Base-by-base conservation (phyloP, 202 grass and related monocot species). In the Saccharum hybrid region DNA sequence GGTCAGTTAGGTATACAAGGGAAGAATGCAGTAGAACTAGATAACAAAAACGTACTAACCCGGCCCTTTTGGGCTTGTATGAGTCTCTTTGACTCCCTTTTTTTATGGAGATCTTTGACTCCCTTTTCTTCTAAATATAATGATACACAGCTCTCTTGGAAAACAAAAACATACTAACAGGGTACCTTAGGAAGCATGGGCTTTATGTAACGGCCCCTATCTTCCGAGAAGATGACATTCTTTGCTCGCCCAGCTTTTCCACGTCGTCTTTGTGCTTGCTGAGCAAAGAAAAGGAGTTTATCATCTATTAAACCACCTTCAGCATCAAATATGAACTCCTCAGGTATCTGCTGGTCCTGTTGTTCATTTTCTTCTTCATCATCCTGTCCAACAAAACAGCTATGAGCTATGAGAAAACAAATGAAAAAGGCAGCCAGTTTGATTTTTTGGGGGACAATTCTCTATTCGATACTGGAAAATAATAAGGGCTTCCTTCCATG, bases 221-320 rank as follows among this genome's bases (percentile, higher is more conserved):
- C 96, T 89, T 95, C 91, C 87, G 96, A 98, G 75, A 98, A 98
- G 78, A 98, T 95, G 38, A 98, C 87, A 93, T 98, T 98, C 75
- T 98, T 98, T 72, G 96, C 96, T 90, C 96, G 78, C 23, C 96
- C 93, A 81, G 96, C 96, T 88, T 98, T 98, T 74, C 96, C 96
- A 56, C 88, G 86, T 26, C 84, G 87, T 84, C 91, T 93, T 72
- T 98, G 96, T 73, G 96, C 96, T 91, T 98, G 96, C 83, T 98
- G 96, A 71, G 96, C 96, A 88, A 98, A 98, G 77, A 98, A 94
- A 80, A 98, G 87, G 83, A 98, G 90, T 49, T 98, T 98, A 31
- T 98, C 93, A 74, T 95, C 96, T 75, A 94, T 86, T 81, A 98
- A 66, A 34, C 96, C 96, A 49, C 96, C 96, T 90, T 98, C 96